phyloP scores from a whole-genome alignment of 805 yeast genomes.

The Hanseniaspora osmophila region DNA sequence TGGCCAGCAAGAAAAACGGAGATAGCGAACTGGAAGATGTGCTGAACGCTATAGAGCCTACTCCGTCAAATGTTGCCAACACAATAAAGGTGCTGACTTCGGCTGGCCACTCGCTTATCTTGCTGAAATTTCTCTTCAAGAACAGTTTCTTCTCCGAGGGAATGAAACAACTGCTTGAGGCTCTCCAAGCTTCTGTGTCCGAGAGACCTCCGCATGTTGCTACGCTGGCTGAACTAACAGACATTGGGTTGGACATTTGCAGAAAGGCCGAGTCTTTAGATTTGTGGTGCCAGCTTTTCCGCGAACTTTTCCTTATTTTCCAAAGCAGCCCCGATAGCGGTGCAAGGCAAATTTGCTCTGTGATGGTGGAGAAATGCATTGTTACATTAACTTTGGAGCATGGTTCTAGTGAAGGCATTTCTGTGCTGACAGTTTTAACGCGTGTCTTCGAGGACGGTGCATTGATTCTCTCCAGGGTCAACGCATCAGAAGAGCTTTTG shows the following conservation, averaged over 20 bases:
- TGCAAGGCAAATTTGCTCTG: neutral
- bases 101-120: neutral
- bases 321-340: neutral
- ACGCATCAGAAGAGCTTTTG: constrained; percentile 45
- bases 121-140: neutral
- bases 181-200: neutral
- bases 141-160: neutral
- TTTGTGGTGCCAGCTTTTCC: neutral
- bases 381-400: constrained; percentile 1
- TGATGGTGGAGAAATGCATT: neutral
- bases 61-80: neutral
- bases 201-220: neutral
- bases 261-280: neutral
- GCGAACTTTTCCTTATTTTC: neutral
- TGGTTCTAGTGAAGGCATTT: constrained; percentile 14
- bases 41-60: neutral
- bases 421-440: constrained; percentile 43
- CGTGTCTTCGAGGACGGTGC: constrained; percentile 38
- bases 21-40: neutral
- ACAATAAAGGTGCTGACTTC: neutral
- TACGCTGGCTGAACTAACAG: neutral
- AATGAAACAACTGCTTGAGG: neutral
- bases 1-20: neutral
- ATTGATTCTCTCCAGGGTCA: constrained; percentile 34
- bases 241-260: neutral